These are phyloP conservation scores for Chaetomium sp. DNA, from an alignment of 2,329 filamentous ascomycete species.

Conservation along the genomic window DNA sequence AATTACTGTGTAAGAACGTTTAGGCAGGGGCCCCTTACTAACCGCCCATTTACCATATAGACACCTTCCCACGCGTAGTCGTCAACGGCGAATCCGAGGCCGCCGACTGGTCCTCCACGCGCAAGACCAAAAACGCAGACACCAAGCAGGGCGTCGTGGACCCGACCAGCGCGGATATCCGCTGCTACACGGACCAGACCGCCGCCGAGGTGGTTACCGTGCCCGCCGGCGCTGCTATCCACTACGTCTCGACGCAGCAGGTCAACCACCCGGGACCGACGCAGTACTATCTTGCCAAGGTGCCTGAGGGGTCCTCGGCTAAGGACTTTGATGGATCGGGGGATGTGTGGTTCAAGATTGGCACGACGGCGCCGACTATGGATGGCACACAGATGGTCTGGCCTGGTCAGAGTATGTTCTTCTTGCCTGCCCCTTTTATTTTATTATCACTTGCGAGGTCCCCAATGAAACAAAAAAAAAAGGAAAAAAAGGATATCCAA, in stretches of 20 bases:
- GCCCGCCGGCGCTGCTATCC: constrained; percentile 29
- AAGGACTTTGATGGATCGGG: constrained; percentile 33
- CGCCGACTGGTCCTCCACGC: constrained; percentile 31
- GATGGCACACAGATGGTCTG: constrained; percentile 41
- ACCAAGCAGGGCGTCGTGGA: constrained; percentile 31
- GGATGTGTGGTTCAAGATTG: constrained; percentile 34
- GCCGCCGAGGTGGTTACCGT: constrained; percentile 26
- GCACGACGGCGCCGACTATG: constrained; percentile 37
- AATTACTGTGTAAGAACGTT: too few relatives aligned
- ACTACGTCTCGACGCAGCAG: constrained; percentile 32
- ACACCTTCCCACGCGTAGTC: constrained; percentile 32
- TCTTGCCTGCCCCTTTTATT: background rate
- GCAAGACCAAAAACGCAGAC: constrained; percentile 32
- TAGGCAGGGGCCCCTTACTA: background rate
- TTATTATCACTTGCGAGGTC: too few relatives aligned
- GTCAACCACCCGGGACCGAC: constrained; percentile 35
- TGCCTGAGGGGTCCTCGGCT: constrained; percentile 29
- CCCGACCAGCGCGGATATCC: constrained; percentile 28
- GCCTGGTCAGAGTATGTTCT: constrained; percentile 29
- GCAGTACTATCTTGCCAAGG: constrained; percentile 35
- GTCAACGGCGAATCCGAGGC: constrained; percentile 30
- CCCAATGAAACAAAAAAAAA: too few relatives aligned
- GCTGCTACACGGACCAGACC: constrained; percentile 31
- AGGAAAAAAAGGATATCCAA: too few relatives aligned
- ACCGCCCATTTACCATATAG: constrained; percentile 15